A percentile compares a stretch with the other conserved stretches of the same genome.
These are phyloP conservation scores for Carex cristatella DNA, from an alignment of 176 grass and related monocot species.

Conservation along the genomic window DNA sequence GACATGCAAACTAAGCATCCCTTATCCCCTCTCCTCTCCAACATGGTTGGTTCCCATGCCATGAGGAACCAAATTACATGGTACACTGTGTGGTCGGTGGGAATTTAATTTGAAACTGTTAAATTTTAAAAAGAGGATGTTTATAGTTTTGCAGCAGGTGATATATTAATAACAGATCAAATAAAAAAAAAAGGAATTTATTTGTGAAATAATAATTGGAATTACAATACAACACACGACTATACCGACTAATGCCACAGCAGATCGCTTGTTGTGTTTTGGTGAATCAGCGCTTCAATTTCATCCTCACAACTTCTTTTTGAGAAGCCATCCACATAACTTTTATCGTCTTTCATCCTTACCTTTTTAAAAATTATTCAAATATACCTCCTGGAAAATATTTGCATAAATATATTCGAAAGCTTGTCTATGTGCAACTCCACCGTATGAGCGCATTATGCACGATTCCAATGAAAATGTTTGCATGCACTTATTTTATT, in stretches of 20 bases:
- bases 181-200: neutral
- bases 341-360: neutral
- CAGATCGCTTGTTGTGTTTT: neutral
- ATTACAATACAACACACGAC: neutral
- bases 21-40: neutral
- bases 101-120: neutral
- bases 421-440: neutral
- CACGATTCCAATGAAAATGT: neutral
- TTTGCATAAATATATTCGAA: neutral
- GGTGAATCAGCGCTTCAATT: neutral
- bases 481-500: no score
- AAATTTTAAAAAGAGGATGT: neutral
- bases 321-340: neutral
- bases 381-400: neutral
- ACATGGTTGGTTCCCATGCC: neutral
- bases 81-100: neutral
- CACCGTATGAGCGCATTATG: neutral
- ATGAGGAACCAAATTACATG: neutral
- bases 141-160: neutral
- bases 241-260: neutral
- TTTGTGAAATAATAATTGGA: neutral
- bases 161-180: neutral
- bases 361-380: neutral
- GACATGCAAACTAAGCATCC: conserved; percentile 4
- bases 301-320: no score